Evolutionary conservation across 2,329 filamentous ascomycete species (phyloP).

Genomic region (Peltaster fructicola): DNA sequence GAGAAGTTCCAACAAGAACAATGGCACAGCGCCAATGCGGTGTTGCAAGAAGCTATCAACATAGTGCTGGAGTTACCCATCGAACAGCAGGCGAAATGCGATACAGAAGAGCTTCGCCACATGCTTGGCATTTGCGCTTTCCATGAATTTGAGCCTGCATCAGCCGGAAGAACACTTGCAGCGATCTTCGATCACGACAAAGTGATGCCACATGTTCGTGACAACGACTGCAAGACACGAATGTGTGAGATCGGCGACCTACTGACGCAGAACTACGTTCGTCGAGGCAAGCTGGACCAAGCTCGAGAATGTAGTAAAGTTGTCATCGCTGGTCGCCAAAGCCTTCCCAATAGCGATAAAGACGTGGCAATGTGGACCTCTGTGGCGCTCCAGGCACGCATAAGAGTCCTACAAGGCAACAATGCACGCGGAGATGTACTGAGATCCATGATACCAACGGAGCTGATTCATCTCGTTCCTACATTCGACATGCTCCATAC

Average conservation of each 20-base stretch:
- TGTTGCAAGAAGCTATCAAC: slow-evolving; percentile 15
- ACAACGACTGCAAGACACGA: too few species aligned
- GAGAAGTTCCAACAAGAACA: slow-evolving; percentile 11
- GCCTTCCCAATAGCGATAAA: slow-evolving; percentile 5
- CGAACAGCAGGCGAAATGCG: slow-evolving; percentile 10
- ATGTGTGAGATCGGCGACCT: slow-evolving; percentile 7
- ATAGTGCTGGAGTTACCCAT: slow-evolving; percentile 11
- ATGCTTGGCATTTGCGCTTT: slow-evolving; percentile 15
- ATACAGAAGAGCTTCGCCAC: slow-evolving; percentile 14
- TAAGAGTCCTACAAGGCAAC: slow-evolving; percentile 5
- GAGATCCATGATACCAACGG: slow-evolving; percentile 4
- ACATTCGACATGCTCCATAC: too few species aligned
- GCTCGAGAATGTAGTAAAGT: slow-evolving; percentile 5
- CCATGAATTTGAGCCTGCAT: slow-evolving; percentile 8
- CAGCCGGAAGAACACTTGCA: too few species aligned
- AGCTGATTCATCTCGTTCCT: too few species aligned
- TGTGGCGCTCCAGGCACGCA: slow-evolving; percentile 6
- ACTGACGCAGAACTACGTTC: slow-evolving; percentile 4
- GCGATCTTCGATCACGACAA: slow-evolving; percentile 13
- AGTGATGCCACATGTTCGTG: too few species aligned
- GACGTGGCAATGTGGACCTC: slow-evolving; percentile 3
- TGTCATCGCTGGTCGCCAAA: slow-evolving; percentile 4
- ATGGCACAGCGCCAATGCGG: slow-evolving; percentile 13
- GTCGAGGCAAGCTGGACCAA: slow-evolving; percentile 6
- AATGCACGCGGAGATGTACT: slow-evolving; percentile 4